These are phyloP conservation scores for Alternaria longipes DNA, from an alignment of 2,329 filamentous ascomycete species.

Conservation along the genomic window DNA sequence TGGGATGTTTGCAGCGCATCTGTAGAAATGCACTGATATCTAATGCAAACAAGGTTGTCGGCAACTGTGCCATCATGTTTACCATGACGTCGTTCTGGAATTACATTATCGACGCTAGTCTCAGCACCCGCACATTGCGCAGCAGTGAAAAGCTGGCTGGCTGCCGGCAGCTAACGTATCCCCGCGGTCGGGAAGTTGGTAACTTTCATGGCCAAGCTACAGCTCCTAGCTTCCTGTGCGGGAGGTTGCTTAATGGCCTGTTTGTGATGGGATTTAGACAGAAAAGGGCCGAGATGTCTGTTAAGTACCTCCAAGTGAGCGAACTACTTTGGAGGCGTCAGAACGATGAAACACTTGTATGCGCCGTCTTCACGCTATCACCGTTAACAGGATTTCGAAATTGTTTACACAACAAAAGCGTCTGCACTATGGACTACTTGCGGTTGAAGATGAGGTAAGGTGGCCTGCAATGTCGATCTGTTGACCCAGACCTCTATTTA, in stretches of 20 bases:
- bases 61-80: not conserved
- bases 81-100: not conserved
- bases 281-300: constrained; percentile 2
- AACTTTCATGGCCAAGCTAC: constrained; percentile 8
- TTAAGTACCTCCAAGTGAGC: constrained; percentile 6
- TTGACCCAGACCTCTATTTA: constrained; percentile 5
- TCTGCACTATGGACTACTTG: constrained; percentile 1
- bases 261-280: not conserved
- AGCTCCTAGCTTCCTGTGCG: constrained; percentile 7
- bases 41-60: not conserved
- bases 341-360: constrained; percentile 5
- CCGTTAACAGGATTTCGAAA: not conserved
- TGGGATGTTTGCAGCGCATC: not conserved
- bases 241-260: not conserved
- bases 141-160: constrained; percentile 3
- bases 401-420: constrained; percentile 1
- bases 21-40: not conserved
- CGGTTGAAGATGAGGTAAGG: constrained; percentile 3
- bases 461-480: constrained; percentile 9
- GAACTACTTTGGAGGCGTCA: not conserved
- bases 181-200: constrained; percentile 11
- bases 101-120: not conserved
- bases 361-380: constrained; percentile 4
- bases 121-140: constrained; percentile 2
- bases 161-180: constrained; percentile 13